Evolutionary conservation across 306 rosid genomes (phyloP).

Genomic region (Cicer cuneatum): DNA sequence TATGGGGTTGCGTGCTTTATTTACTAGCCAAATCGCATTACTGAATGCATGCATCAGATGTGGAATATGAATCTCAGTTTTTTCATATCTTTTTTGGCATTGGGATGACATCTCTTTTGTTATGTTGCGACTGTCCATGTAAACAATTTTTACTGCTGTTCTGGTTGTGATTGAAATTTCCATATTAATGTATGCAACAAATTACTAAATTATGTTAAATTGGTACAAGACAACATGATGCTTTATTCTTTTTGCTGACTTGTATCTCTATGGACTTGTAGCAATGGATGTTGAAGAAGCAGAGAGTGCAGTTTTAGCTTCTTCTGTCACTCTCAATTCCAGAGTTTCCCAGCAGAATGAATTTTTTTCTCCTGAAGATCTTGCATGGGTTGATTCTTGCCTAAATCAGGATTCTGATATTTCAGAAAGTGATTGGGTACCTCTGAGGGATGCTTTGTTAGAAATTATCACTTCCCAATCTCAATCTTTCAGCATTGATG

Average conservation of each 20-base stretch:
- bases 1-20: constrained; percentile 1
- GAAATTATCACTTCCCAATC: constrained; percentile 60
- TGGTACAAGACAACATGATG: not conserved
- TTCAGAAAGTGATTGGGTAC: constrained; percentile 55
- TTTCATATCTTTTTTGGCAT: not conserved
- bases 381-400: constrained; percentile 79
- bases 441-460: constrained; percentile 63
- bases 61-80: constrained; percentile 24
- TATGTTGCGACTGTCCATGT: not conserved
- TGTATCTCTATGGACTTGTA: constrained; percentile 38
- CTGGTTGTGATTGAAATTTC: not conserved
- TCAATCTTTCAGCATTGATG: constrained; percentile 33
- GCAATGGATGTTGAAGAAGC: constrained; percentile 45
- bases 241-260: constrained; percentile 31
- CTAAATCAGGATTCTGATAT: constrained; percentile 45
- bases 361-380: constrained; percentile 66
- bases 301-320: constrained; percentile 41
- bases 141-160: not conserved
- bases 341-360: constrained; percentile 24
- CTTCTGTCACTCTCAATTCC: constrained; percentile 34
- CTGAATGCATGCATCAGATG: constrained; percentile 25
- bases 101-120: constrained; percentile 1
- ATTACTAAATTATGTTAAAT: not conserved
- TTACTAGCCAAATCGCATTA: constrained; percentile 25
- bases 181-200: not conserved